phyloP scores from a whole-genome alignment of 805 yeast species.

The Monosporozyma servazzii region DNA sequence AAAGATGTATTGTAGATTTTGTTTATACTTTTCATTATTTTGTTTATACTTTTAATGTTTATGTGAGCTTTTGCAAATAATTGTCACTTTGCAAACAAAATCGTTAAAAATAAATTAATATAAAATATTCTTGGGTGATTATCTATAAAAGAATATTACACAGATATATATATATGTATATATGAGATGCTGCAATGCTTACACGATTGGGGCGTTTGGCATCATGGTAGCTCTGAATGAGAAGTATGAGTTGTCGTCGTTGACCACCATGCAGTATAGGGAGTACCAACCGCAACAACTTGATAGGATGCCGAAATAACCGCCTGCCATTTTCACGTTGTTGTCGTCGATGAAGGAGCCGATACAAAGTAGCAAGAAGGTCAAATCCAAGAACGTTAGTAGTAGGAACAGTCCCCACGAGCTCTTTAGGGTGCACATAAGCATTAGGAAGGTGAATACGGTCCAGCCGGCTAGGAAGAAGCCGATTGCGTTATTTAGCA shows the following conservation, averaged over 20 bases:
- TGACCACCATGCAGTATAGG: slow-evolving; percentile 55
- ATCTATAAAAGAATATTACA: background rate
- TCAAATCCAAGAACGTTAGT: slow-evolving; percentile 44
- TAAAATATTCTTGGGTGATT: background rate
- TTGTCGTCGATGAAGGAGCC: slow-evolving; percentile 43
- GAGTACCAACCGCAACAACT: slow-evolving; percentile 54
- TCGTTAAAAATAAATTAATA: too few relatives aligned
- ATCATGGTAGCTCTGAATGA: slow-evolving; percentile 43
- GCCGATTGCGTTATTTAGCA: slow-evolving; percentile 44
- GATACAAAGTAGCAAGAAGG: slow-evolving; percentile 42
- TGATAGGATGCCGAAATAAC: slow-evolving; percentile 49
- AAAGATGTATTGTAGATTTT: too few relatives aligned
- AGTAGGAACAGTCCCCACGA: slow-evolving; percentile 51
- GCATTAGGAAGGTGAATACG: slow-evolving; percentile 50
- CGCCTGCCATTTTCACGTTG: slow-evolving; percentile 47
- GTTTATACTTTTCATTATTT: background rate
- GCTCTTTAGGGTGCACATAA: slow-evolving; percentile 49
- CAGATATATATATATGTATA: background rate
- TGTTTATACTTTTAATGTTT: background rate
- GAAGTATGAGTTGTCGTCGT: slow-evolving; percentile 49
- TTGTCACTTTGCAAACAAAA: too few relatives aligned
- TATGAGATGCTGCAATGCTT: slow-evolving; percentile 1
- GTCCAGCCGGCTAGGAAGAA: slow-evolving; percentile 56
- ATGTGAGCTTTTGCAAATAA: too few relatives aligned
- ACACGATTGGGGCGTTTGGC: slow-evolving; percentile 37